These are phyloP conservation scores for Phytophthora colocasiae DNA, from an alignment of 352 stramenopile species.

Conservation along the genomic window DNA sequence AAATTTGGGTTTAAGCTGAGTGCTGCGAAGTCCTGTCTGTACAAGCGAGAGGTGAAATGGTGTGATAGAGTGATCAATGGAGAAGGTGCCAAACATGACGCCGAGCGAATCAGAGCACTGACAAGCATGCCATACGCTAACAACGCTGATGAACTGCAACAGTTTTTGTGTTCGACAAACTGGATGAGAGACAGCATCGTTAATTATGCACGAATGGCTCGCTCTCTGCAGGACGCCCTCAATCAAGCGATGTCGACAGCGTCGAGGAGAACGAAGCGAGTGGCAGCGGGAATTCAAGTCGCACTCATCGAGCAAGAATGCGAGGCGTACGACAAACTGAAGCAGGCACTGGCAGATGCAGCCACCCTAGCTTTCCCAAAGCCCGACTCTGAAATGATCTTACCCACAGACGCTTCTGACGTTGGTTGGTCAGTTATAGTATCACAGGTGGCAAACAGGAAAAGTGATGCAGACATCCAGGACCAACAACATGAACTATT, in stretches of 20 bases:
- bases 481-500: slow-evolving; percentile 15
- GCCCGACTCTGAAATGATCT: slow-evolving; percentile 9
- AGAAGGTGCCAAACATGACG: slow-evolving; percentile 16
- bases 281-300: slow-evolving; percentile 8
- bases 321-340: slow-evolving; percentile 7
- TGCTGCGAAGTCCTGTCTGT: slow-evolving; percentile 27
- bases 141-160: slow-evolving; percentile 7
- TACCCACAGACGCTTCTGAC: slow-evolving; percentile 1
- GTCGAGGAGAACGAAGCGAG: slow-evolving; percentile 5
- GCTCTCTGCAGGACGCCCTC: slow-evolving; percentile 6
- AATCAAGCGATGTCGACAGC: neutral
- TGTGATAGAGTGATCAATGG: slow-evolving; percentile 25
- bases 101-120: slow-evolving; percentile 2
- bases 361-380: slow-evolving; percentile 21
- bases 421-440: slow-evolving; percentile 5
- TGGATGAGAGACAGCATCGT: slow-evolving; percentile 13
- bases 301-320: slow-evolving; percentile 10
- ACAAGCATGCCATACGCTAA: neutral
- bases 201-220: slow-evolving; percentile 6
- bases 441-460: neutral
- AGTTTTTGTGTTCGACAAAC: slow-evolving; percentile 21
- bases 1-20: slow-evolving; percentile 37
- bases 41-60: slow-evolving; percentile 25
- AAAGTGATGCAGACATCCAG: slow-evolving; percentile 8
- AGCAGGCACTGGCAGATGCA: slow-evolving; percentile 14